Percentiles rank a stretch among this genome's conserved stretches.
phyloP scores from a whole-genome alignment of 331 rosid genomes.

The Acacia concinna region DNA sequence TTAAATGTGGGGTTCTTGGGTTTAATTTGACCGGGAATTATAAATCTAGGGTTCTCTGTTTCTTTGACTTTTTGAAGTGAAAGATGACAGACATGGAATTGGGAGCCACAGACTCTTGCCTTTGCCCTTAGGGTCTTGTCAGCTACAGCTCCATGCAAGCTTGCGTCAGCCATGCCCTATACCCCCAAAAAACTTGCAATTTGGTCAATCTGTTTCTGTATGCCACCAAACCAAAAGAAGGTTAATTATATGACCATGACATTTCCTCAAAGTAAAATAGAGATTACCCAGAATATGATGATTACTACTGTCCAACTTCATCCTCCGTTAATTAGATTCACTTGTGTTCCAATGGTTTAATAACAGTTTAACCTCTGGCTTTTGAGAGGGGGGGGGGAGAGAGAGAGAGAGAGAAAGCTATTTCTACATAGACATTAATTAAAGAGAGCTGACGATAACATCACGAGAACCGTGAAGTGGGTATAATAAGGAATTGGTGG shows the following conservation, averaged over 20 bases:
- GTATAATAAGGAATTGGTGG: background rate
- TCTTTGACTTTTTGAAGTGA: constrained; percentile 33
- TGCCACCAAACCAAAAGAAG: background rate
- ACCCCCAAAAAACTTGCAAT: constrained; percentile 36
- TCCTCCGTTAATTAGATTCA: background rate
- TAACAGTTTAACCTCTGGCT: background rate
- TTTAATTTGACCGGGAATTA: constrained; percentile 38
- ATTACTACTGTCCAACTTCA: background rate
- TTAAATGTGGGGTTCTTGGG: background rate
- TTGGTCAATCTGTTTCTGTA: constrained; percentile 21
- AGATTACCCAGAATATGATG: background rate
- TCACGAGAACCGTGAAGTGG: constrained; percentile 30
- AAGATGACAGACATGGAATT: constrained; percentile 34
- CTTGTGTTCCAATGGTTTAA: background rate
- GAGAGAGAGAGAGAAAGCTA: background rate
- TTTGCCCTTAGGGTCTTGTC: constrained; percentile 50
- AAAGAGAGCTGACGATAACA: constrained; percentile 28
- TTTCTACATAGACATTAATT: constrained; percentile 15
- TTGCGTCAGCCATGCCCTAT: constrained; percentile 41
- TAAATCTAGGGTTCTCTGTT: constrained; percentile 6
- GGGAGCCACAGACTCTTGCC: constrained; percentile 39
- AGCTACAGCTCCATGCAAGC: constrained; percentile 40
- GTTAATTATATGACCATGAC: constrained; percentile 24
- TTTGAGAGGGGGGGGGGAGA: too few species aligned
- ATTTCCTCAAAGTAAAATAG: constrained; percentile 4